Base-by-base conservation (phyloP, 768 basidiomycete genomes). In the Pleurotus giganteus region DNA sequence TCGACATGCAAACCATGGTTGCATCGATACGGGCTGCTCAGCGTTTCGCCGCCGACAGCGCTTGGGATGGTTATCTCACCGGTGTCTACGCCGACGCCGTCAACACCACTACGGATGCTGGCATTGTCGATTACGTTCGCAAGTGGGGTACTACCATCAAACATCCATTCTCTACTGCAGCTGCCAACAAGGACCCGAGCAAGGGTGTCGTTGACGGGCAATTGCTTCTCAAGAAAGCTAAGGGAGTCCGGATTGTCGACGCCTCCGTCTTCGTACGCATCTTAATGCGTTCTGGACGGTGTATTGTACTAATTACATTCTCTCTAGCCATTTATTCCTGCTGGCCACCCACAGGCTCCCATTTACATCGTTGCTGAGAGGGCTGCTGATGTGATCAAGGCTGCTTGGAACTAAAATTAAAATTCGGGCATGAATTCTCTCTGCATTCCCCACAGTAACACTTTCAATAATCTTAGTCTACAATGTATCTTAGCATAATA, bases 191-290 rank as follows among this genome's bases (percentile, higher is more conserved):
- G 37, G 54, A 60, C 17, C 69, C 68, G 3, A 41, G 29, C 1
- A 63, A 53, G 43, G 73, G 72, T 5, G 74, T 74, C 4, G 67
- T 74, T 1, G 63, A 71, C 63, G 66, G 71, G 4, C 59, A 71
- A 49, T 56, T 76, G 8, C 53, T 44, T 2, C 64, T 76, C 7
- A 74, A 74, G 54, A 65, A 66, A 24, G 63, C 65, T 0, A 41
- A 29, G 2, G 74, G 70, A 6, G 53, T 77, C 44, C 59, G 75
- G 6, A 60, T 77, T 13, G 68, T 75, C 9, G 73, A 77, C 60
- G 71, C 71, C 2, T 72, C 71, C 15, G 65, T 73, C n/a, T 59
- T 74, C 47, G 73, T 71, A 41, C 57, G 72, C 50, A 2, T 45
- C 29, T 13, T 24, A 15, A 11, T 26, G 23, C 21, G n/a, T 4